Evolutionary conservation across 371 early-diverging fungal species (phyloP), one percentile per base, ranked within the genome.

Genomic region (Chytridiales sp.): DNA sequence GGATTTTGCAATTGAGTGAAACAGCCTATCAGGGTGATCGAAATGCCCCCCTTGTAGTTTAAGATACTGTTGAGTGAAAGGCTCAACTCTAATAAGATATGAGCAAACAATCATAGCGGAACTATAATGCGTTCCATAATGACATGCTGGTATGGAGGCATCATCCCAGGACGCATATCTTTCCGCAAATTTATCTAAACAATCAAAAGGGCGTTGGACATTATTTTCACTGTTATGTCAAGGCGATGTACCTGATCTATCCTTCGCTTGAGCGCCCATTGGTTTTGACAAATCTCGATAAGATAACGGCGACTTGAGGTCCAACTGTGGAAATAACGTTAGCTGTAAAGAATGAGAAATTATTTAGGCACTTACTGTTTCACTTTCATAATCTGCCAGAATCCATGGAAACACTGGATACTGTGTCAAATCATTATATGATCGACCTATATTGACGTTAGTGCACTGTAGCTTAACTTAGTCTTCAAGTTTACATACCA

Each of bases 31-130:
- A 0, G 73, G 60, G 40, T 73, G 73, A 41, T 73, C 73, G 43
- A 73, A 70, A 34, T 67, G 65, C 1, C 73, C 73, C 2, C 73
- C 73, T 53, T 62, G 90, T 1, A 90, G 74, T 41, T 87, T 87
- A 39, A 89, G 69, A 64, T 88, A 36, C 82, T 66, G 65, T 42
- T 61, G 51, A 1, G 73, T 73, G 56, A 73, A 73, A 0, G 73
- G 73, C 54, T 73, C 73, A 9, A 73, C 17, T 21, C 73, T 36
- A 19, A 73, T 53, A 13, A 73, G 64, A 42, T 42, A 73, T 1
- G 62, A 56, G 46, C 70, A 70, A 13, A 70, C 70, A 32, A 70
- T 73, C 70, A 70, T 70, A 1, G 68, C 53, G 13, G 73, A 70
- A 43, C 61, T 61, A 47, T 73, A 73, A 53, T 73, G 73, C 3